Conservation (phyloP, 352 stramenopile species). For the Globisporangium perplexum region DNA sequence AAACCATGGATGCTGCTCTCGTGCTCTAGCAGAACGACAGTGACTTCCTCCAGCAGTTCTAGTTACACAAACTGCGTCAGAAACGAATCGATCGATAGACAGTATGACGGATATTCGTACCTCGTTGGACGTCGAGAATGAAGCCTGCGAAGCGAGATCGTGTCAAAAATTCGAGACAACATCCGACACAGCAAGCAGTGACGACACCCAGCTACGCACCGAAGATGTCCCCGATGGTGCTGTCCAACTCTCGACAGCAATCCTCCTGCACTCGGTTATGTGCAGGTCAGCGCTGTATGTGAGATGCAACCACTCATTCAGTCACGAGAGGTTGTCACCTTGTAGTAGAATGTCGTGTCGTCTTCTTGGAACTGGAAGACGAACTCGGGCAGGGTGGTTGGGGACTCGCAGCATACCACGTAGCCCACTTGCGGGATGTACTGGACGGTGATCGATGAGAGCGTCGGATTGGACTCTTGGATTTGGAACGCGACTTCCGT, state of each 20-base stretch:
- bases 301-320: no score
- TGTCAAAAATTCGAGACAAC: slow-evolving; percentile 1
- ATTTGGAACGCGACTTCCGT: slow-evolving; percentile 80
- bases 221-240: slow-evolving; percentile 78
- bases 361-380: slow-evolving; percentile 88
- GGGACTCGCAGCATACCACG: slow-evolving; percentile 73
- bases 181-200: neutral
- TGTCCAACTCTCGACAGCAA: slow-evolving; percentile 77
- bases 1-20: slow-evolving; percentile 65
- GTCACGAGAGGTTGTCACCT: slow-evolving; percentile 25
- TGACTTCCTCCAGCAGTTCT: slow-evolving; percentile 79
- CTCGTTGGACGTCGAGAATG: slow-evolving; percentile 76
- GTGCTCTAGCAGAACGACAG: slow-evolving; percentile 59
- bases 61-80: neutral
- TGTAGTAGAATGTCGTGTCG: slow-evolving; percentile 84
- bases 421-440: slow-evolving; percentile 88
- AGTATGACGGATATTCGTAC: slow-evolving; percentile 23
- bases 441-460: slow-evolving; percentile 76
- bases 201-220: slow-evolving; percentile 17
- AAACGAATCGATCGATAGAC: neutral
- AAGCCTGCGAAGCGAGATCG: slow-evolving; percentile 32
- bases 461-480: slow-evolving; percentile 59
- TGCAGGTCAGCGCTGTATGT: neutral
- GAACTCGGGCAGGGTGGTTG: slow-evolving; percentile 65
- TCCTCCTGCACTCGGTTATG: slow-evolving; percentile 31